Conservation (phyloP, 176 grass and related monocot species). For the Chloris gayana region DNA sequence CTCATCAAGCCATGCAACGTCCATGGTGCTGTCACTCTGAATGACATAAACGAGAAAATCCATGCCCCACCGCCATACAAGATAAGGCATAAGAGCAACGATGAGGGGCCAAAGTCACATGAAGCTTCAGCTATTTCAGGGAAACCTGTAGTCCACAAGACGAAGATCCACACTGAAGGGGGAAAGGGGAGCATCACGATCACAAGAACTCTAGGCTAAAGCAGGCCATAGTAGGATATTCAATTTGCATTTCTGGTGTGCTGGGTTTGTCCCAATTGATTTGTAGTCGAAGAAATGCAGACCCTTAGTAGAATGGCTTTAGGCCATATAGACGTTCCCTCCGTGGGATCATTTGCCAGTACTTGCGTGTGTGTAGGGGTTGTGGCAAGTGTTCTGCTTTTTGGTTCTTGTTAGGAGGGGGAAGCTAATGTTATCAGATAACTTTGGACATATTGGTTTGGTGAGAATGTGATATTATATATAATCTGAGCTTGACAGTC, state of each 20-base stretch:
- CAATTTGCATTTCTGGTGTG: slow-evolving; percentile 12
- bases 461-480: slow-evolving; percentile 14
- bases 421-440: background rate
- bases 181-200: slow-evolving; percentile 93
- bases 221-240: background rate
- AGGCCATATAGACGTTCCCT: background rate
- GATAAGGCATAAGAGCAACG: slow-evolving; percentile 70
- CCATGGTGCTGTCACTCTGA: slow-evolving; percentile 61
- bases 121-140: slow-evolving; percentile 75
- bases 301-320: background rate
- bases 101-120: slow-evolving; percentile 28
- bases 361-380: slow-evolving; percentile 3
- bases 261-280: background rate
- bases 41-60: slow-evolving; percentile 79
- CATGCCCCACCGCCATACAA: slow-evolving; percentile 65
- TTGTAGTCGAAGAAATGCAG: slow-evolving; percentile 23
- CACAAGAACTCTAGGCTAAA: slow-evolving; percentile 71
- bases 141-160: slow-evolving; percentile 82
- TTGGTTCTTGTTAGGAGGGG: slow-evolving; percentile 6
- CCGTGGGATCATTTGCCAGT: slow-evolving; percentile 14
- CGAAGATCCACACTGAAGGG: slow-evolving; percentile 84
- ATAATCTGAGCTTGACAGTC: background rate
- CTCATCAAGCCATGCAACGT: slow-evolving; percentile 82
- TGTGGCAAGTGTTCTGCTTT: slow-evolving; percentile 5
- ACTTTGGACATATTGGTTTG: slow-evolving; percentile 38